Conservation (phyloP, 495 filamentous ascomycete genomes). For the Penicillium soppii region DNA sequence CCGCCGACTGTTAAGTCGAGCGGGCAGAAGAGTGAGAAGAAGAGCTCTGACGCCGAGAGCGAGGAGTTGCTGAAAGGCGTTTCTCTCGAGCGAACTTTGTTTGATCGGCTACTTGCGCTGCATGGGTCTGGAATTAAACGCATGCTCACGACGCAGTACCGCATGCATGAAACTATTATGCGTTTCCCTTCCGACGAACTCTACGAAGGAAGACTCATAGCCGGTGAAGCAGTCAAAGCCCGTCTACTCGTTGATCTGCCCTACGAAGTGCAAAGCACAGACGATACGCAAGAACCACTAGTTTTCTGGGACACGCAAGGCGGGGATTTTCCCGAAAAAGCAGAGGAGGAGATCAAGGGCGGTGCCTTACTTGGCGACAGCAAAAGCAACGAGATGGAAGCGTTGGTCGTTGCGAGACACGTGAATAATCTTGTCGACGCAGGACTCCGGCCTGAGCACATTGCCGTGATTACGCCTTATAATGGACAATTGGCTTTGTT, state of each 20-base stretch:
- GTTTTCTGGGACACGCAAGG: slow-evolving; percentile 97
- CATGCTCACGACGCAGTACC: slow-evolving; percentile 97
- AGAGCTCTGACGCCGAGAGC: slow-evolving; percentile 2
- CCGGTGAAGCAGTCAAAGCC: slow-evolving; percentile 70
- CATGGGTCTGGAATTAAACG: slow-evolving; percentile 84
- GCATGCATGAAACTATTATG: slow-evolving; percentile 97
- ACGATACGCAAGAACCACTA: slow-evolving; percentile 84
- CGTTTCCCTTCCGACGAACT: slow-evolving; percentile 85
- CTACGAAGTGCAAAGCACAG: slow-evolving; percentile 75
- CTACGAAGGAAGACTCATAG: slow-evolving; percentile 78
- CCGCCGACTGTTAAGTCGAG: slow-evolving; percentile 89
- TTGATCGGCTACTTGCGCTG: slow-evolving; percentile 79
- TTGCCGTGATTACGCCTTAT: slow-evolving; percentile 94
- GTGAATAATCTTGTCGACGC: slow-evolving; percentile 72
- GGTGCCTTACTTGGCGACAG: slow-evolving; percentile 70
- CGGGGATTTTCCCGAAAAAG: slow-evolving; percentile 75
- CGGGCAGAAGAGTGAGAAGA: slow-evolving; percentile 20
- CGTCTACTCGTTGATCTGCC: slow-evolving; percentile 76
- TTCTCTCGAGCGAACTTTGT: slow-evolving; percentile 82
- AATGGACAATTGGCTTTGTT: slow-evolving; percentile 88
- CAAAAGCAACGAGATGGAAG: slow-evolving; percentile 93
- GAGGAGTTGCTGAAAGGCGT: slow-evolving; percentile 36
- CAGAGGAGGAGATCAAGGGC: slow-evolving; percentile 52
- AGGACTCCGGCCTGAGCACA: slow-evolving; percentile 75
- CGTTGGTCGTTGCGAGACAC: slow-evolving; percentile 73